Conservation (phyloP, 2,329 filamentous ascomycete species). For the Aspergillus spinulosporus region DNA sequence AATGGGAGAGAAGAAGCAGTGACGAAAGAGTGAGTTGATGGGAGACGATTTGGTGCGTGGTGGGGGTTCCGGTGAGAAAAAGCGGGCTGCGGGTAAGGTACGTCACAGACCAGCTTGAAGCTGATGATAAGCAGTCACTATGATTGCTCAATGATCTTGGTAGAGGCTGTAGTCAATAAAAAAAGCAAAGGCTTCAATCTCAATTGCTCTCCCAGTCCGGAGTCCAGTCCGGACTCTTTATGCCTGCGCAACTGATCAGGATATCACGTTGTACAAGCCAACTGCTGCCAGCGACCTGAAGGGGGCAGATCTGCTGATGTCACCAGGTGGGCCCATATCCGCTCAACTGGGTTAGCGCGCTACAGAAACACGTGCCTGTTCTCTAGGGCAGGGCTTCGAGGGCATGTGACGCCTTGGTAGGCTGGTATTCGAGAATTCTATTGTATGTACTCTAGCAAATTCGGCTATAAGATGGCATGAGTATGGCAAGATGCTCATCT, state of each 20-base stretch:
- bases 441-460: background rate
- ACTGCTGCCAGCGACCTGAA: background rate
- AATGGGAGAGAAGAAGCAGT: conserved; percentile 11
- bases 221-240: background rate
- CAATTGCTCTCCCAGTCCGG: background rate
- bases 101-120: conserved; percentile 21
- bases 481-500: too few relatives aligned
- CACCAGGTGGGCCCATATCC: conserved; percentile 12
- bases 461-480: background rate
- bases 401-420: conserved; percentile 8
- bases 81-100: conserved; percentile 27
- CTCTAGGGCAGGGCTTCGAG: conserved; percentile 1
- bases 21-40: conserved; percentile 15
- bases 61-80: conserved; percentile 42
- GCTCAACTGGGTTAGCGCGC: conserved; percentile 3
- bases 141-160: background rate
- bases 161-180: background rate
- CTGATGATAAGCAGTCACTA: background rate
- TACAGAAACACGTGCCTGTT: conserved; percentile 12
- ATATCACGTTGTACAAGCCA: background rate
- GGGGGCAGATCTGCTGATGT: conserved; percentile 17
- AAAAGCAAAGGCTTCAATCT: background rate
- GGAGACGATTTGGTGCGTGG: conserved; percentile 20
- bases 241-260: background rate
- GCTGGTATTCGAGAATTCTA: background rate